A percentile compares a stretch with the other conserved stretches of the same genome.
phyloP scores from a whole-genome alignment of 768 basidiomycete genomes.

The Trametes elegans region DNA sequence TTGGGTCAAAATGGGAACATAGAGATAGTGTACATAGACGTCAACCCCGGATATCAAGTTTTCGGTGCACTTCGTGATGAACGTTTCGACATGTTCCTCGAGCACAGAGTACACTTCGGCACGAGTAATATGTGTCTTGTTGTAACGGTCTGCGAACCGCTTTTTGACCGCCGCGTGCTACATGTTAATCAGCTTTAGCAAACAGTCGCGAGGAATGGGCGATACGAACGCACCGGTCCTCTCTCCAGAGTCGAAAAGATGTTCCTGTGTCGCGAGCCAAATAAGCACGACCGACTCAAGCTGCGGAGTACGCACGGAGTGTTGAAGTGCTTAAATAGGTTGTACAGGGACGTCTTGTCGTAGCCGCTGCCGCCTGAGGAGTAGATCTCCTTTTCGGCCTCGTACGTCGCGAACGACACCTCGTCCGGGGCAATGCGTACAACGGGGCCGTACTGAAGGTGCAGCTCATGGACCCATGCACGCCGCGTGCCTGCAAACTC shows the following conservation, averaged over 20 bases:
- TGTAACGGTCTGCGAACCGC: constrained; percentile 21
- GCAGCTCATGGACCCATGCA: constrained; percentile 19
- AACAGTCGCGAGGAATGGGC: background rate
- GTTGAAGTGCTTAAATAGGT: constrained; percentile 16
- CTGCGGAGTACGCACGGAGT: constrained; percentile 18
- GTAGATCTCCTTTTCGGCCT: constrained; percentile 26
- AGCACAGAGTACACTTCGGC: constrained; percentile 13
- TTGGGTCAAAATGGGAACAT: too few relatives aligned
- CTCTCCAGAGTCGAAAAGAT: constrained; percentile 20
- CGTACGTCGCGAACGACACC: constrained; percentile 22
- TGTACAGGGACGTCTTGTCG: constrained; percentile 19
- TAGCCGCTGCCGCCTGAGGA: constrained; percentile 24
- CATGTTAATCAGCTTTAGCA: background rate
- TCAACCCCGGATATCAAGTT: constrained; percentile 2
- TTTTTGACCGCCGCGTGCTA: constrained; percentile 20
- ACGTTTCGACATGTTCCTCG: constrained; percentile 15
- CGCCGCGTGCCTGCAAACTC: constrained; percentile 18
- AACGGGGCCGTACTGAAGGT: constrained; percentile 20
- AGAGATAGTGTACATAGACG: constrained; percentile 10
- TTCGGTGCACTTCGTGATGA: constrained; percentile 13
- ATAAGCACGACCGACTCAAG: too few relatives aligned
- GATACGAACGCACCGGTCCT: background rate
- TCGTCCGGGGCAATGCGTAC: constrained; percentile 24
- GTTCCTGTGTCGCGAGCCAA: background rate
- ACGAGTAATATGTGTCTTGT: constrained; percentile 18